Conservation (phyloP, 208 protist genomes). For the Wallacemonas collosoma region DNA sequence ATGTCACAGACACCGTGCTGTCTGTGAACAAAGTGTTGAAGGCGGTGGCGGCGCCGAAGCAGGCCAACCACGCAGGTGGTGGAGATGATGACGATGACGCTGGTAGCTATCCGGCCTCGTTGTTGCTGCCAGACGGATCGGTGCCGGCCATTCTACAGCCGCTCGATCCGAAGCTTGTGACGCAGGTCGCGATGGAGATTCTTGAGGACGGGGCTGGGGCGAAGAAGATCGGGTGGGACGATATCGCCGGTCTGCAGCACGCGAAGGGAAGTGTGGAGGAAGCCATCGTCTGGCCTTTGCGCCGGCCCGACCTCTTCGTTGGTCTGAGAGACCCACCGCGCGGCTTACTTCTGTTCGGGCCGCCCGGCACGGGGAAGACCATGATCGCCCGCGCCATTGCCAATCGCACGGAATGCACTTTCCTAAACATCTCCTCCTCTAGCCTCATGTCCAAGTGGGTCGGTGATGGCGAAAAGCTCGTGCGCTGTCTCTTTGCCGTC, state of each 20-base stretch:
- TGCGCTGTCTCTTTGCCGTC: conserved; percentile 90
- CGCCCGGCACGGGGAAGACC: conserved; percentile 93
- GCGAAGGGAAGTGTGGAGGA: conserved; percentile 84
- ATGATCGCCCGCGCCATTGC: conserved; percentile 93
- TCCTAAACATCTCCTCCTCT: conserved; percentile 91
- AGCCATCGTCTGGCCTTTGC: conserved; percentile 81
- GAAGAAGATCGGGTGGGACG: conserved; percentile 64
- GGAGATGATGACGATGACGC: conserved; percentile 34
- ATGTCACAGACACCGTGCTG: conserved; percentile 11
- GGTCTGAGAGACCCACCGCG: conserved; percentile 84
- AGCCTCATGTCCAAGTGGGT: conserved; percentile 91
- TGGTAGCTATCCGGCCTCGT: conserved; percentile 46
- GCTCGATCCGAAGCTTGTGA: conserved; percentile 75
- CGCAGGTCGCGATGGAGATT: conserved; percentile 76
- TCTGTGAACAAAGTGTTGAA: conserved; percentile 32
- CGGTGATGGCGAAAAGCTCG: conserved; percentile 92
- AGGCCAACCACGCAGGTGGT: conserved; percentile 7
- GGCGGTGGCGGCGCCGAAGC: conserved; percentile 20
- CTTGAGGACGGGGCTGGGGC: conserved; percentile 56
- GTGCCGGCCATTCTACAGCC: conserved; percentile 60
- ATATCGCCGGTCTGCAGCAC: conserved; percentile 79
- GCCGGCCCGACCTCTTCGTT: conserved; percentile 75
- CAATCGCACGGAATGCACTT: conserved; percentile 69
- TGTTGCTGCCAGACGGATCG: conserved; percentile 72
- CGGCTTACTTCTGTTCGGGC: conserved; percentile 89